Evolutionary conservation across 306 rosid species (phyloP).

Genomic region (Chamaecrista fasciculata): DNA sequence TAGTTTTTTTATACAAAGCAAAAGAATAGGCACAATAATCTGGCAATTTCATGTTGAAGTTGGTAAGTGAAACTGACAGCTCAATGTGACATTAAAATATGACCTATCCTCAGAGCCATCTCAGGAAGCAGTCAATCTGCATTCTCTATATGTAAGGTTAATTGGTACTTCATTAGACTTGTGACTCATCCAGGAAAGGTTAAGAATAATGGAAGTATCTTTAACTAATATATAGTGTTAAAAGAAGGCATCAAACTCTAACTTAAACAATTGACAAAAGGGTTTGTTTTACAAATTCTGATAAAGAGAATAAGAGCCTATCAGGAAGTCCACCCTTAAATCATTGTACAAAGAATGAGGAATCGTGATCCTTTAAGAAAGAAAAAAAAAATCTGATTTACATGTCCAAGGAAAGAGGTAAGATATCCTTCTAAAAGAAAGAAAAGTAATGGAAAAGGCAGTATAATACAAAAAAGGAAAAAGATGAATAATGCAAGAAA

Average conservation of each 20-base stretch:
- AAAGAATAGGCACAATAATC: not conserved
- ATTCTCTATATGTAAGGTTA: not conserved
- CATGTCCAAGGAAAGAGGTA: not conserved
- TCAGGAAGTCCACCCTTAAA: not conserved
- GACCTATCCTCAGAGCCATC: not conserved
- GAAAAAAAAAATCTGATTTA: not conserved
- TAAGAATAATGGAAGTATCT: not conserved
- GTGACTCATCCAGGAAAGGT: not conserved
- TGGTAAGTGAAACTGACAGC: not conserved
- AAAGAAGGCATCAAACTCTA: not conserved
- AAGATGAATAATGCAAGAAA: not conserved
- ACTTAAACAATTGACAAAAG: not conserved
- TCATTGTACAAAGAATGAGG: not conserved
- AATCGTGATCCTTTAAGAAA: not conserved
- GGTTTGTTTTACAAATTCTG: not conserved
- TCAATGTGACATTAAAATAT: not conserved
- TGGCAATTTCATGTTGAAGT: not conserved
- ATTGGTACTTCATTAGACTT: not conserved
- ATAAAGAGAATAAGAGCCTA: not conserved
- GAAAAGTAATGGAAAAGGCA: not conserved
- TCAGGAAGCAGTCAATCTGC: not conserved
- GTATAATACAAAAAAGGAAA: not conserved
- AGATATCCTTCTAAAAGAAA: not conserved
- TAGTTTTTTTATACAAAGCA: not conserved
- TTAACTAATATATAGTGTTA: not conserved